Base-by-base conservation (phyloP, 805 yeast genomes). In the Gaillardinia entomophila region DNA sequence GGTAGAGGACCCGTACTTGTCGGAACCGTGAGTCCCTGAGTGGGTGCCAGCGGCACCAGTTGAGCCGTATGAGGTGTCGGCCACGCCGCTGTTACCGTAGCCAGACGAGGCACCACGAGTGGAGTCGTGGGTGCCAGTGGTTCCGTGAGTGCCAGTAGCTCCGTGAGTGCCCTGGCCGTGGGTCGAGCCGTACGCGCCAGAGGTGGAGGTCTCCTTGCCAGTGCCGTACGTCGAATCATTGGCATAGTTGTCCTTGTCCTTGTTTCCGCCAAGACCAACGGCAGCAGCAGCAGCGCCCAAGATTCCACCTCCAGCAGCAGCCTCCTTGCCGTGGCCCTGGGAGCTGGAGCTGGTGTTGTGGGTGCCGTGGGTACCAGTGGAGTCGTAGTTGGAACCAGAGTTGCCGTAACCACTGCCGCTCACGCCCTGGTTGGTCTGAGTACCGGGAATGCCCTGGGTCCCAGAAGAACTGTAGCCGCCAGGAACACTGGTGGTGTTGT, bases 91-190 rank as follows among this genome's bases (percentile, higher is more conserved):
- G 20, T 18, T 19, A 4, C 30, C 27, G 31, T 36, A 18, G 13
- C 36, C 38, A 19, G 39, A n/a, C n/a, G n/a, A 19, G 18, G 22
- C 17, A 12, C 41, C 42, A 7, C 30, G 12, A 25, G 28, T 17
- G 27, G 28, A 29, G 11, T 32, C 20, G 15, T 29, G 10, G 6
- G 22, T 19, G 10, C 22, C 22, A 19, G 37, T 18, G 16, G 26
- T 15, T 4, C 27, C 31, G n/a, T 31, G 27, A 20, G 27, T 8
- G 8, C 31, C 30, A 16, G 30, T 12, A 22, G 17, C 12, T 17
- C 49, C 51, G 30, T 40, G 35, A 13, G 47, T 34, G 37, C 40
- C 41, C 27, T 35, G 31, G 13, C 44, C 34, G 14, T 14, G 33
- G 27, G 24, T 31, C 38, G 41, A 23, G 26, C 13, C 17, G 37